A percentile compares a stretch with the other conserved stretches of the same genome.
Conservation (phyloP, 2,329 filamentous ascomycete genomes). For the Helicocarpus griseus region DNA sequence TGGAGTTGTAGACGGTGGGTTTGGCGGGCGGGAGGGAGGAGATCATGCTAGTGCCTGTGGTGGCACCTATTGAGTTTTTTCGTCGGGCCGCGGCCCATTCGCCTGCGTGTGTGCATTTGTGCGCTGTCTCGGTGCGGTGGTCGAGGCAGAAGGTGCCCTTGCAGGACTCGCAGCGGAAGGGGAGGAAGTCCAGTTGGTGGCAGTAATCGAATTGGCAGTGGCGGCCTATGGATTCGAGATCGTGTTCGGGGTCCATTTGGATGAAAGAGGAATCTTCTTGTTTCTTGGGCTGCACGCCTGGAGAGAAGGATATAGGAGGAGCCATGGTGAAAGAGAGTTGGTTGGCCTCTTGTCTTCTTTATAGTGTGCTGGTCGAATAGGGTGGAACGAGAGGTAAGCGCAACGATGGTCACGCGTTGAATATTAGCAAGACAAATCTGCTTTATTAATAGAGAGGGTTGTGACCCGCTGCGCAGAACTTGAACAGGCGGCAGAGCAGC, state of each 20-base stretch:
- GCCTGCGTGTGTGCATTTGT: conserved; percentile 56
- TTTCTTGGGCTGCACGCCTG: neutral
- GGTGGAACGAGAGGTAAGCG: neutral
- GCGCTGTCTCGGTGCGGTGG: conserved; percentile 76
- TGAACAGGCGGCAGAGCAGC: neutral
- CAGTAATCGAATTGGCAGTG: conserved; percentile 91
- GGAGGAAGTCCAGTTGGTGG: conserved; percentile 89
- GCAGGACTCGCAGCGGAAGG: conserved; percentile 89
- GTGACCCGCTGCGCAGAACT: neutral
- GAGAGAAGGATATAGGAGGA: conserved; percentile 1
- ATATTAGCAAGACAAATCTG: neutral
- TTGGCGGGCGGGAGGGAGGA: conserved; percentile 30
- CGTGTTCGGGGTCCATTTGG: conserved; percentile 46
- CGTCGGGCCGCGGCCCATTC: conserved; percentile 48
- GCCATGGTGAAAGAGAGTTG: neutral
- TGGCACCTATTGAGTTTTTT: conserved; percentile 22
- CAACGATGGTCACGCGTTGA: neutral
- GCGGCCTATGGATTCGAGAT: conserved; percentile 75
- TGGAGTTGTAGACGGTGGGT: conserved; percentile 47
- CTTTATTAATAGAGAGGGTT: no score
- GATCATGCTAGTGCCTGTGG: conserved; percentile 20
- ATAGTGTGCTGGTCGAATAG: neutral
- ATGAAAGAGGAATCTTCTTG: conserved; percentile 21
- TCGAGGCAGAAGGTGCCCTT: conserved; percentile 79
- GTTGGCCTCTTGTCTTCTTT: neutral